A percentile compares a stretch with the other conserved stretches of the same genome.
Evolutionary conservation across 305 asterid genomes (phyloP).

Genomic region (Fraxinus baroniana): DNA sequence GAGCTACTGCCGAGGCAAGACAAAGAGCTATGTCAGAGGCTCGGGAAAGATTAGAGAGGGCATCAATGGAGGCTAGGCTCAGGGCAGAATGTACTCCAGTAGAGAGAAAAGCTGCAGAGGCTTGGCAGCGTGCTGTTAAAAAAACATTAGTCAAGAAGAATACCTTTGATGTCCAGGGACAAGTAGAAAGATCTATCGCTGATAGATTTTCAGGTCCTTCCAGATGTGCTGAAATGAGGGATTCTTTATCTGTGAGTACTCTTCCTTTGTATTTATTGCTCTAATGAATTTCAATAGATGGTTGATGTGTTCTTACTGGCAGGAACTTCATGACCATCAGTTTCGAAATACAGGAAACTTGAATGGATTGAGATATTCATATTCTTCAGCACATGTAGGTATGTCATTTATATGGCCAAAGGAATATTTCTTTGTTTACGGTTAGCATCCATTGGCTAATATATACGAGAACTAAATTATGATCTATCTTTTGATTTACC

Average conservation of each 20-base stretch:
- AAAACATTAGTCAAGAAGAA: conserved; percentile 60
- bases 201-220: conserved; percentile 57
- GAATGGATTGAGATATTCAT: conserved; percentile 45
- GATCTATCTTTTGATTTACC: conserved; percentile 7
- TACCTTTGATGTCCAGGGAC: conserved; percentile 36
- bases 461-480: conserved; percentile 4
- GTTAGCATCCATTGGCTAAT: conserved; percentile 2
- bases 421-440: conserved; percentile 7
- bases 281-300: conserved; percentile 22
- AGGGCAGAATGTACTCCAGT: conserved; percentile 76
- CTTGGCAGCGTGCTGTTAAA: conserved; percentile 74
- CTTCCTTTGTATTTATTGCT: conserved; percentile 24
- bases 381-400: conserved; percentile 57
- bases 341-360: conserved; percentile 43
- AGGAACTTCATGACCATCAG: conserved; percentile 45
- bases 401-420: conserved; percentile 30
- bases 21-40: conserved; percentile 48
- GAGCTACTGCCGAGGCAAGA: conserved; percentile 52
- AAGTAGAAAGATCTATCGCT: conserved; percentile 47
- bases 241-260: conserved; percentile 63
- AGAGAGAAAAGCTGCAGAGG: conserved; percentile 85
- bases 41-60: conserved; percentile 48
- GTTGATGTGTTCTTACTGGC: conserved; percentile 28
- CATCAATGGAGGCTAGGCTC: conserved; percentile 57
- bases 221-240: conserved; percentile 52